Percentiles rank a stretch among this genome's conserved stretches.
Evolutionary conservation across 805 yeast genomes (phyloP).

Genomic region (Candida suzukii): DNA sequence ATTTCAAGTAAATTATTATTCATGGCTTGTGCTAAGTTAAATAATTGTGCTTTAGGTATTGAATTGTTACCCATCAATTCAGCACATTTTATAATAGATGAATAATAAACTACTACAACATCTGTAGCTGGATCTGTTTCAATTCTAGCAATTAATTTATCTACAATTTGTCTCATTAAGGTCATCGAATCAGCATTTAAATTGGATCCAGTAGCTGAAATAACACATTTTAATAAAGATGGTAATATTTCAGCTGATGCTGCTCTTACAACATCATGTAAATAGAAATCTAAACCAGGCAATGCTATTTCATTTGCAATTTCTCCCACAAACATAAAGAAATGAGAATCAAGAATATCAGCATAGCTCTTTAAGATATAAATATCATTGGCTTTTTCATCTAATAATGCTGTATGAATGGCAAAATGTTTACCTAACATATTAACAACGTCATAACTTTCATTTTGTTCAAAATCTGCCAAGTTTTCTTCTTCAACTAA

Average conservation of each 20-base stretch:
- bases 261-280: slow-evolving; percentile 91
- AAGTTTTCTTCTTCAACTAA: slow-evolving; percentile 84
- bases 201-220: slow-evolving; percentile 45
- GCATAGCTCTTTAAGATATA: slow-evolving; percentile 83
- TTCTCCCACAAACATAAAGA: slow-evolving; percentile 76
- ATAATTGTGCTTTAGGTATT: slow-evolving; percentile 48
- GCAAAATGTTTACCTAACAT: slow-evolving; percentile 90
- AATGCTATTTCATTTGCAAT: slow-evolving; percentile 71
- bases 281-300: slow-evolving; percentile 85
- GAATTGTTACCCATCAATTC: slow-evolving; percentile 61
- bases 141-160: slow-evolving; percentile 60
- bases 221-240: slow-evolving; percentile 58
- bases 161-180: slow-evolving; percentile 66
- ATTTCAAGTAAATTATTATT: slow-evolving; percentile 58
- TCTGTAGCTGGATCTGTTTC: slow-evolving; percentile 80
- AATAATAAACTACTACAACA: slow-evolving; percentile 69
- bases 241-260: slow-evolving; percentile 86
- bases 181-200: slow-evolving; percentile 51
- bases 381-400: slow-evolving; percentile 89
- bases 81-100: slow-evolving; percentile 60
- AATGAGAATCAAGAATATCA: slow-evolving; percentile 71
- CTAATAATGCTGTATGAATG: slow-evolving; percentile 88
- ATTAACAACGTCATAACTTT: slow-evolving; percentile 93
- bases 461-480: slow-evolving; percentile 73
- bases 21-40: slow-evolving; percentile 51